Conservation (phyloP, 495 filamentous ascomycete genomes). For the Aspergillus carlsbadensis region DNA sequence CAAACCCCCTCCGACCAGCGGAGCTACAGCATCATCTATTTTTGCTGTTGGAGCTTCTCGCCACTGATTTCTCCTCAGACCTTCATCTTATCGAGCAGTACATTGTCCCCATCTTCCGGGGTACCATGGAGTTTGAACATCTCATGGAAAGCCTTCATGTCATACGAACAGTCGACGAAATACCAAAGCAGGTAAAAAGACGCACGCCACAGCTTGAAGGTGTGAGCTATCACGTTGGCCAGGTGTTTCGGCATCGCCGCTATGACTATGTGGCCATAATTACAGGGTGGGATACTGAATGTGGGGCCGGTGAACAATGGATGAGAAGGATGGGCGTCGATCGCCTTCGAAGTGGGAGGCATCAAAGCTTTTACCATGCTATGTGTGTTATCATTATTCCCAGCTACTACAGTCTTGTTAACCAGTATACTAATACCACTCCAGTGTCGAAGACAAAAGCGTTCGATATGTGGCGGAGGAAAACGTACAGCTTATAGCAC, state of each 20-base stretch:
- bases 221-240: constrained; percentile 74
- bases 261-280: constrained; percentile 81
- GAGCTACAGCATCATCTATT: constrained; percentile 62
- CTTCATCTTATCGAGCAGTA: constrained; percentile 63
- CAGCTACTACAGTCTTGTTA: background rate
- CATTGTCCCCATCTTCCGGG: constrained; percentile 56
- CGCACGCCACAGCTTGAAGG: constrained; percentile 35
- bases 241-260: constrained; percentile 78
- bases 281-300: constrained; percentile 77
- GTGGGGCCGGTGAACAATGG: constrained; percentile 50
- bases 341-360: constrained; percentile 56
- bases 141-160: constrained; percentile 54
- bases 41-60: constrained; percentile 66
- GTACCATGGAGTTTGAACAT: constrained; percentile 42
- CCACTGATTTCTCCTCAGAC: constrained; percentile 61
- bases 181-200: constrained; percentile 52
- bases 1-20: constrained; percentile 41
- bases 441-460: constrained; percentile 67
- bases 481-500: constrained; percentile 67
- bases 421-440: constrained; percentile 9
- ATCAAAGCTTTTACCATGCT: constrained; percentile 81
- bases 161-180: constrained; percentile 59
- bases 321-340: constrained; percentile 65
- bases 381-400: constrained; percentile 67
- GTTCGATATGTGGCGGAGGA: constrained; percentile 82